Percentiles rank a stretch among this genome's conserved stretches.
phyloP scores from a whole-genome alignment of 805 yeast genomes.

The Naumovozyma baii region DNA sequence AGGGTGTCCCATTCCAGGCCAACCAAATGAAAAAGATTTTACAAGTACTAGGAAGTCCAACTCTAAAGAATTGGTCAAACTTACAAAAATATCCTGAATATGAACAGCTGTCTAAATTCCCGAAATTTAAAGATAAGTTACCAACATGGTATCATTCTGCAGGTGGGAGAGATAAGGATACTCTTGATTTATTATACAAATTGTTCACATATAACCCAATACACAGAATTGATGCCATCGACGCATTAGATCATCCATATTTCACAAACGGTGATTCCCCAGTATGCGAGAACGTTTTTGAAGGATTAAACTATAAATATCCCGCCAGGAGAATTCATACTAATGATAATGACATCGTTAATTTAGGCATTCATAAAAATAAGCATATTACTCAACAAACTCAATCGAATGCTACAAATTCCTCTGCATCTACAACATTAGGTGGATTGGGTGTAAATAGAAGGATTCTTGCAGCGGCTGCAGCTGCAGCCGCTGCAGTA shows the following conservation, averaged over 20 bases:
- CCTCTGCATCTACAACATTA: conserved; percentile 18
- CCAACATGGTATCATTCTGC: conserved; percentile 79
- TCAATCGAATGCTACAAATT: conserved; percentile 13
- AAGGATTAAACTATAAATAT: conserved; percentile 60
- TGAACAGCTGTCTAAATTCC: conserved; percentile 51
- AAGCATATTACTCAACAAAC: conserved; percentile 16
- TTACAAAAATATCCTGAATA: conserved; percentile 79
- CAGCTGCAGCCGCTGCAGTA: conserved; percentile 32
- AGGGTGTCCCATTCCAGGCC: conserved; percentile 86
- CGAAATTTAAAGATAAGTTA: conserved; percentile 45
- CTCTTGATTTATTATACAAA: conserved; percentile 53
- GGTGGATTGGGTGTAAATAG: conserved; percentile 30
- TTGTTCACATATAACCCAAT: conserved; percentile 79
- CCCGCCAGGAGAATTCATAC: conserved; percentile 82
- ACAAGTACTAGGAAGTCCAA: conserved; percentile 91
- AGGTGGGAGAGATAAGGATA: conserved; percentile 63
- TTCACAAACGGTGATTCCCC: conserved; percentile 54
- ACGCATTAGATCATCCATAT: conserved; percentile 68
- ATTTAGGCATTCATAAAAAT: conserved; percentile 17
- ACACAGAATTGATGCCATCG: conserved; percentile 64
- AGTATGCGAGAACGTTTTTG: conserved; percentile 71
- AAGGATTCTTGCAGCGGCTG: conserved; percentile 32
- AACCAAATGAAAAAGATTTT: conserved; percentile 85
- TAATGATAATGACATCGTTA: conserved; percentile 70
- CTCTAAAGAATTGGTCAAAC: conserved; percentile 66